Conservation (phyloP, 2,329 filamentous ascomycete species). For the Chrysoporthe austroafricana region DNA sequence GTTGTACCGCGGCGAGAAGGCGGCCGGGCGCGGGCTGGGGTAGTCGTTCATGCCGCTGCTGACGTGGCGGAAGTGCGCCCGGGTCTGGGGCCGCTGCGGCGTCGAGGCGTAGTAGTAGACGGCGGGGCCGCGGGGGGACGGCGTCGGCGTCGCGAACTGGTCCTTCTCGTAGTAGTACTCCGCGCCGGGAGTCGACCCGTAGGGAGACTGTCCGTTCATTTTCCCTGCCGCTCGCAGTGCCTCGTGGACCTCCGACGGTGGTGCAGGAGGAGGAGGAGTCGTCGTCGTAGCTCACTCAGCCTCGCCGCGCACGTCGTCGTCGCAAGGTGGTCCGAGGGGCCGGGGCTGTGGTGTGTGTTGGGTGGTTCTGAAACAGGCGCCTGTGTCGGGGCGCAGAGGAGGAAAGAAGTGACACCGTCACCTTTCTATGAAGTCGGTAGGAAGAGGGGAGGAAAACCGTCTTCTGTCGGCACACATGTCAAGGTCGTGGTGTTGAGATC, state of each 20-base stretch:
- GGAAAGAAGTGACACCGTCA: slow-evolving; percentile 56
- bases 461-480: slow-evolving; percentile 62
- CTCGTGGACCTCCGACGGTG: slow-evolving; percentile 36
- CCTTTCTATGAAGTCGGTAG: slow-evolving; percentile 65
- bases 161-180: slow-evolving; percentile 57
- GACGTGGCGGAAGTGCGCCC: slow-evolving; percentile 52
- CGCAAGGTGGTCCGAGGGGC: neutral
- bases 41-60: slow-evolving; percentile 48
- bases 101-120: slow-evolving; percentile 49
- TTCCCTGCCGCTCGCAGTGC: slow-evolving; percentile 42
- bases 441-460: slow-evolving; percentile 58
- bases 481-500: slow-evolving; percentile 42
- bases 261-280: slow-evolving; percentile 2
- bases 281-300: slow-evolving; percentile 19
- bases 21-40: slow-evolving; percentile 49
- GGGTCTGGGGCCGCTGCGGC: slow-evolving; percentile 58
- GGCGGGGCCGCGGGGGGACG: slow-evolving; percentile 54
- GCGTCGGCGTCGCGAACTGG: slow-evolving; percentile 55
- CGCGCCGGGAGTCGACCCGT: slow-evolving; percentile 53
- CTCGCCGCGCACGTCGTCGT: neutral
- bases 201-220: slow-evolving; percentile 50
- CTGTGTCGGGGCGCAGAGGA: slow-evolving; percentile 52
- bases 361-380: slow-evolving; percentile 40
- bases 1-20: slow-evolving; percentile 64
- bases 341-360: neutral